Evolutionary conservation across 2,329 filamentous ascomycete species (phyloP).

Genomic region (Neoscytalidium dimidiatum): DNA sequence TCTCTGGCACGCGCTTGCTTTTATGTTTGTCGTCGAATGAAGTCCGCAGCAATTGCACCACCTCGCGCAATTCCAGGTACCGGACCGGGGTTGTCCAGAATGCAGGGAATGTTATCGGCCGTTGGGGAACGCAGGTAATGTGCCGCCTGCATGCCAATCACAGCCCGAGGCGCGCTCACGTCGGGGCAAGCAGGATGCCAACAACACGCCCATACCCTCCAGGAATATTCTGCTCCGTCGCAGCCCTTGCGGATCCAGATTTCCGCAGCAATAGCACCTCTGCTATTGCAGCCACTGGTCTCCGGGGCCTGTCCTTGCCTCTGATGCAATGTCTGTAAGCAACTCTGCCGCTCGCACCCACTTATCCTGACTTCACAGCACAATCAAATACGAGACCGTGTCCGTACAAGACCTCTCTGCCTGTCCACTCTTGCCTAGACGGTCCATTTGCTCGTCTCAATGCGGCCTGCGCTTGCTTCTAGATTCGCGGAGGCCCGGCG

Average conservation of each 20-base stretch:
- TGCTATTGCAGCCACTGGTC: neutral
- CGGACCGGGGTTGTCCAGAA: neutral
- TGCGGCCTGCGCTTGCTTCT: neutral
- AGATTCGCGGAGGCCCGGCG: neutral
- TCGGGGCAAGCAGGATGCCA: neutral
- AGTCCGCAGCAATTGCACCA: neutral
- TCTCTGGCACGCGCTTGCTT: neutral
- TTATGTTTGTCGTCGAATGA: neutral
- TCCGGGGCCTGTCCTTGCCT: neutral
- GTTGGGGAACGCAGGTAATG: conserved; percentile 14
- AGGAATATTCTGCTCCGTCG: neutral
- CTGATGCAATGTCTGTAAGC: conserved; percentile 4
- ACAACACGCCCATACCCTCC: neutral
- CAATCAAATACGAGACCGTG: neutral
- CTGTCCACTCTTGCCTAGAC: too few species aligned
- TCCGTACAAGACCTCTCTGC: neutral
- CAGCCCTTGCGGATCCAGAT: neutral
- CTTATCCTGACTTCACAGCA: neutral
- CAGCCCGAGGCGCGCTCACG: neutral
- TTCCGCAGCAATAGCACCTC: neutral
- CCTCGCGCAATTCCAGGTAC: conserved; percentile 3
- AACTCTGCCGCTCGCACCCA: neutral
- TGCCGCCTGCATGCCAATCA: conserved; percentile 12
- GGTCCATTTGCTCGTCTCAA: neutral
- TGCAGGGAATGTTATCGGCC: conserved; percentile 14